Base-by-base conservation (phyloP, 176 grass and related monocot species). In the Hordeum marinum region DNA sequence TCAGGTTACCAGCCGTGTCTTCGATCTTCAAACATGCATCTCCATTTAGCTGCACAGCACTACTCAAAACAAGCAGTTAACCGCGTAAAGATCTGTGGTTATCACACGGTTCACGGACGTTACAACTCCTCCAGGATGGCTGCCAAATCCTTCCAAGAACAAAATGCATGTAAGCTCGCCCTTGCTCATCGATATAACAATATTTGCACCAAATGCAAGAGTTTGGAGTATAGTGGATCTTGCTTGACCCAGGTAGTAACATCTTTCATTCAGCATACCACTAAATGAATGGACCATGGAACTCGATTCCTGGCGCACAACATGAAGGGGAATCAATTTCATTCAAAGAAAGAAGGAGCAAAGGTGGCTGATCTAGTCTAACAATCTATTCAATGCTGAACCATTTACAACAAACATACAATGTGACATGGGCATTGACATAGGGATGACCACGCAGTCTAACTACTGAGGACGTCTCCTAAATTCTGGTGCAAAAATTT, bases 321-420 rank as follows among this genome's bases (percentile, higher is more conserved):
- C 39, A 77, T 84, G 41, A 63, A 84, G 31, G 63, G 60, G 79
- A 79, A 63, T 50, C 70, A 65, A 70, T 71, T 91, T 87, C 89
- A 72, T 85, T 77, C 77, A 85, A 66, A 48, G 24, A 82, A 91
- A 61, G 24, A 91, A 61, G 24, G 18, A 21, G 63, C 46, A 42
- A 84, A 71, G 31, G 42, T 66, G 35, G 65, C 63, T 82, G 81
- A 76, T 62, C 85, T 91, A 91, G 81, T 77, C 89, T 91, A 91
- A 91, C 82, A 81, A 84, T 90, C 89, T 91, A 91, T 81, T 72
- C 81, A 91, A 85, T 81, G 85, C 76, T 63, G 40, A 81, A 72
- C 85, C 89, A 91, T 91, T 81, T 88, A 91, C 89, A 90, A 71
- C 70, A 65, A 76, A 87, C 81, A 88, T 91, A 91, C 89, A 87